Evolutionary conservation across 768 basidiomycete species (phyloP).

Genomic region (Imleria badia): DNA sequence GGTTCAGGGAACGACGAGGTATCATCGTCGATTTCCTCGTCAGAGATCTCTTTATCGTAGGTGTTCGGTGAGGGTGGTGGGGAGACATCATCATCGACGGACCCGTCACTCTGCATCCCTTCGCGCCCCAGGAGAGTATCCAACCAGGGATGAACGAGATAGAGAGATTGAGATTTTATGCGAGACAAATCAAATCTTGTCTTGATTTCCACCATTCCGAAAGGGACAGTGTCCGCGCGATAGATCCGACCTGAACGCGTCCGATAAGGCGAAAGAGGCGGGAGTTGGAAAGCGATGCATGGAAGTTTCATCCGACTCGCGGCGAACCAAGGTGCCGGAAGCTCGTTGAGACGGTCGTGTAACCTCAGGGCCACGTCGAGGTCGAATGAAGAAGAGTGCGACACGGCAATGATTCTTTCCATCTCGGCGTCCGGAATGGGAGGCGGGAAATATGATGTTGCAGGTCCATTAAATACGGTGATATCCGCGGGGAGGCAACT

Average conservation of each 20-base stretch:
- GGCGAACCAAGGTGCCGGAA: not conserved
- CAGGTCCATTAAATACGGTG: not conserved
- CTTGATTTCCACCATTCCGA: not conserved
- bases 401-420: not conserved
- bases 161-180: not conserved
- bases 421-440: not conserved
- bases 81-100: not conserved
- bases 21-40: not conserved
- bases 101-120: not conserved
- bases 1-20: not conserved
- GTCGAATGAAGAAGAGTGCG: too few relatives aligned
- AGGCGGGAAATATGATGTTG: not conserved
- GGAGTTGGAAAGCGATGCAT: too few relatives aligned
- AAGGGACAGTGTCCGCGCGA: not conserved
- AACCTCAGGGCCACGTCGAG: not conserved
- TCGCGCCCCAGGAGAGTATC: not conserved
- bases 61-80: not conserved
- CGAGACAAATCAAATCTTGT: not conserved
- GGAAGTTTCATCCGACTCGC: conserved; percentile 1
- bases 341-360: not conserved
- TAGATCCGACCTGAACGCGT: not conserved
- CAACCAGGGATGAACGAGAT: conserved; percentile 3
- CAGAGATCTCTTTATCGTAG: not conserved
- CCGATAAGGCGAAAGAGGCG: not conserved
- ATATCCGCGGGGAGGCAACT: not conserved